Percentiles rank a stretch among this genome's conserved stretches.
These are phyloP conservation scores for Porodaedalea pini DNA, from an alignment of 1,284 basidiomycete genomes.

Conservation along the genomic window DNA sequence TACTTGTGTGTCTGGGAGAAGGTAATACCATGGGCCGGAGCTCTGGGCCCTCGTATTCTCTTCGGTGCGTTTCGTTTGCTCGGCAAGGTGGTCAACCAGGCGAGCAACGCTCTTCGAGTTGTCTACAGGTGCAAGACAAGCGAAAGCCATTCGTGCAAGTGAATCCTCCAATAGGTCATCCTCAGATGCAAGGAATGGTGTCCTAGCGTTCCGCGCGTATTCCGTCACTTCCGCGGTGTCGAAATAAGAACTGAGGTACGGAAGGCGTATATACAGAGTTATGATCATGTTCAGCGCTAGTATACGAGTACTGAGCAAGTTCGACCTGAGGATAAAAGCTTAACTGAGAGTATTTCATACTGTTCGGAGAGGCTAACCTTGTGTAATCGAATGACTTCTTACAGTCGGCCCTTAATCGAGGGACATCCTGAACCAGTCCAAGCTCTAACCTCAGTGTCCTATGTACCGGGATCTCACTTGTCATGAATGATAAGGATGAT, in stretches of 20 bases:
- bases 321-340: neutral
- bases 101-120: neutral
- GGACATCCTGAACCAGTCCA: slow-evolving; percentile 4
- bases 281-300: slow-evolving; percentile 2
- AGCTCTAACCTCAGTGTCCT: neutral
- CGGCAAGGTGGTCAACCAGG: slow-evolving; percentile 2
- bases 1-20: neutral
- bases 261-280: slow-evolving; percentile 7
- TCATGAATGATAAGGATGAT: neutral
- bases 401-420: slow-evolving; percentile 1
- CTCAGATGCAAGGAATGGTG: neutral
- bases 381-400: neutral
- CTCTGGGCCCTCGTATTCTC: neutral
- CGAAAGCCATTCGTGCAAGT: slow-evolving; percentile 1
- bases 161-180: neutral
- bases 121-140: slow-evolving; percentile 4
- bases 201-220: neutral
- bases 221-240: neutral
- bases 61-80: neutral
- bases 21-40: neutral
- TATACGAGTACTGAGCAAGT: neutral
- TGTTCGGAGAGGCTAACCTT: neutral
- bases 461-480: neutral
- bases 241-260: slow-evolving; percentile 3
- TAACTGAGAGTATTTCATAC: neutral